A percentile compares a stretch with the other conserved stretches of the same genome.
phyloP scores from a whole-genome alignment of 495 filamentous ascomycete genomes.

The Penicillium subrubescens region DNA sequence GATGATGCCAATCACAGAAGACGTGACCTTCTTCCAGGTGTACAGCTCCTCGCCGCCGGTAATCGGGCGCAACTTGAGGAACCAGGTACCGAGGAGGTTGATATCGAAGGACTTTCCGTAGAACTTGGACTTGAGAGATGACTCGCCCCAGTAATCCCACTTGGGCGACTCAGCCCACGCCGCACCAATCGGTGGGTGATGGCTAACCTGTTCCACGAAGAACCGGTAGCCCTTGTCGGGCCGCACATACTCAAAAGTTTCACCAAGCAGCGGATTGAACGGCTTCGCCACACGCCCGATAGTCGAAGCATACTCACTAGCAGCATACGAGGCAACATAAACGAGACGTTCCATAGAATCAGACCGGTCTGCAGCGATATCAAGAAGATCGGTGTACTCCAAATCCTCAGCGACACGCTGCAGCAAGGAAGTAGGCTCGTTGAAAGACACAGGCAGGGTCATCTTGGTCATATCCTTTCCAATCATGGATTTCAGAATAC shows the following conservation, averaged over 20 bases:
- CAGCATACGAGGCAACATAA: slow-evolving; percentile 95
- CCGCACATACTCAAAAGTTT: slow-evolving; percentile 94
- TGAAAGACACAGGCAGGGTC: slow-evolving; percentile 98
- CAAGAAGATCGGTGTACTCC: slow-evolving; percentile 93
- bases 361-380: slow-evolving; percentile 80
- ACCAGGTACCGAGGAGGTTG: slow-evolving; percentile 96
- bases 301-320: slow-evolving; percentile 94
- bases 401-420: slow-evolving; percentile 96
- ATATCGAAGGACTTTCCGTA: slow-evolving; percentile 98
- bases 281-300: slow-evolving; percentile 96
- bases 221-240: slow-evolving; percentile 98
- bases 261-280: slow-evolving; percentile 93
- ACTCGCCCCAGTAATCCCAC: slow-evolving; percentile 98
- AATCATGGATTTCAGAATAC: slow-evolving; percentile 98
- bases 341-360: slow-evolving; percentile 91
- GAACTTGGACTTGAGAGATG: slow-evolving; percentile 95
- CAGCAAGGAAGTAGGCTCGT: slow-evolving; percentile 96
- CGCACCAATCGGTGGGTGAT: slow-evolving; percentile 94
- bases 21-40: slow-evolving; percentile 99
- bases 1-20: slow-evolving; percentile 97
- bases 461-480: slow-evolving; percentile 99
- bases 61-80: slow-evolving; percentile 79
- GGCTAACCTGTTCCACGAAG: slow-evolving; percentile 97
- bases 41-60: slow-evolving; percentile 86
- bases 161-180: slow-evolving; percentile 89